Evolutionary conservation across 352 stramenopile species (phyloP).

Genomic region (Phytophthora palmivora): DNA sequence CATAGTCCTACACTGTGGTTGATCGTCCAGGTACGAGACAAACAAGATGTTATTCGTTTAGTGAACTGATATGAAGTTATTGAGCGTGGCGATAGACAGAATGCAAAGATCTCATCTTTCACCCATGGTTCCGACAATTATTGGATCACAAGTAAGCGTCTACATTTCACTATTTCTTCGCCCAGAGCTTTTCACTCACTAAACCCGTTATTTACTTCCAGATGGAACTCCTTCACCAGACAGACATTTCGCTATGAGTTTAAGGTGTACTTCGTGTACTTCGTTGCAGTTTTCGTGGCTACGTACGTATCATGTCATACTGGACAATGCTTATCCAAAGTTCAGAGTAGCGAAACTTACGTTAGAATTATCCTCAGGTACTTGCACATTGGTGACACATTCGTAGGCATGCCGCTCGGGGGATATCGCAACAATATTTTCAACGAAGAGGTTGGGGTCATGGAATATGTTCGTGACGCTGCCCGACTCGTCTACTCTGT

Average conservation of each 20-base stretch:
- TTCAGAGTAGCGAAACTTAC: background rate
- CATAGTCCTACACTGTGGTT: conserved; percentile 65
- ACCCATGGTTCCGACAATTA: conserved; percentile 78
- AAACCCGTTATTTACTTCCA: conserved; percentile 18
- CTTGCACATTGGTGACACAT: conserved; percentile 73
- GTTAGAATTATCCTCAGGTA: conserved; percentile 44
- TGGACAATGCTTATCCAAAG: background rate
- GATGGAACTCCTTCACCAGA: conserved; percentile 79
- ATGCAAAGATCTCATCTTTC: conserved; percentile 78
- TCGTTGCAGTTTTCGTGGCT: conserved; percentile 73
- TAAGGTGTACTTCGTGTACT: conserved; percentile 82
- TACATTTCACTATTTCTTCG: background rate
- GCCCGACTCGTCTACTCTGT: conserved; percentile 61
- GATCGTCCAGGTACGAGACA: conserved; percentile 60
- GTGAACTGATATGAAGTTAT: background rate
- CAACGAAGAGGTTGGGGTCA: conserved; percentile 32
- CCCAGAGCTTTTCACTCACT: background rate
- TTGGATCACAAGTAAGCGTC: conserved; percentile 76
- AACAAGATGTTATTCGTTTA: background rate
- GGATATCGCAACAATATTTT: conserved; percentile 76
- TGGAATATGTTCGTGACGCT: conserved; percentile 69
- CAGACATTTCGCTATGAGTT: conserved; percentile 79
- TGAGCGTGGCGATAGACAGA: conserved; percentile 54
- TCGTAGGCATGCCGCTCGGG: conserved; percentile 73
- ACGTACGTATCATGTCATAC: conserved; percentile 49